phyloP scores from a whole-genome alignment of 257 asterid genomes.

The Asclepias syriaca region DNA sequence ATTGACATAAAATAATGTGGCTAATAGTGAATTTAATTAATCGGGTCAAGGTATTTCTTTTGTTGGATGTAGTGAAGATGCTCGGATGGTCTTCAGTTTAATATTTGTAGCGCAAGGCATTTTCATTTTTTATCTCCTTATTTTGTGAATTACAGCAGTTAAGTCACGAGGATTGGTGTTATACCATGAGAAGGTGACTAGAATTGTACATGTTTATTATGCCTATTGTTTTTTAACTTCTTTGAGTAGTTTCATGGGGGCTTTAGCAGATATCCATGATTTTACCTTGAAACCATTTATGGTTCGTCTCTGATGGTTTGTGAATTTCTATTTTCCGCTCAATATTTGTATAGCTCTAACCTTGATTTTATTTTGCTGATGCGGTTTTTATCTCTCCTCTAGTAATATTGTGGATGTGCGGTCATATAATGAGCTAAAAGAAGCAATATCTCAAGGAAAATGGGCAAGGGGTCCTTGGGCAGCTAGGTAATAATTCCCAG shows the following conservation, averaged over 20 bases:
- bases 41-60: background rate
- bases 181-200: background rate
- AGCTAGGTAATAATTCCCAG: slow-evolving; percentile 60
- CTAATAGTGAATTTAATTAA: background rate
- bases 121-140: background rate
- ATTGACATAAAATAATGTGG: background rate
- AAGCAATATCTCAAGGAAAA: slow-evolving; percentile 83
- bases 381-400: slow-evolving; percentile 11
- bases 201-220: background rate
- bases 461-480: slow-evolving; percentile 99
- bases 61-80: background rate
- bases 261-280: background rate
- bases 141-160: background rate
- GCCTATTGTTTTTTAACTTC: background rate
- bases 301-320: background rate
- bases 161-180: background rate
- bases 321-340: background rate
- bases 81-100: background rate
- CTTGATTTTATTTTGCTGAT: slow-evolving; percentile 15
- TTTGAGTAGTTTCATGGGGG: background rate
- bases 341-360: background rate
- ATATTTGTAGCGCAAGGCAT: background rate
- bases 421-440: slow-evolving; percentile 84
- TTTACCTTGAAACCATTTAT: background rate
- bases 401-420: slow-evolving; percentile 90